A percentile compares a stretch with the other conserved stretches of the same genome.
Conservation (phyloP, 306 rosid genomes). For the Glycine tomentella region DNA sequence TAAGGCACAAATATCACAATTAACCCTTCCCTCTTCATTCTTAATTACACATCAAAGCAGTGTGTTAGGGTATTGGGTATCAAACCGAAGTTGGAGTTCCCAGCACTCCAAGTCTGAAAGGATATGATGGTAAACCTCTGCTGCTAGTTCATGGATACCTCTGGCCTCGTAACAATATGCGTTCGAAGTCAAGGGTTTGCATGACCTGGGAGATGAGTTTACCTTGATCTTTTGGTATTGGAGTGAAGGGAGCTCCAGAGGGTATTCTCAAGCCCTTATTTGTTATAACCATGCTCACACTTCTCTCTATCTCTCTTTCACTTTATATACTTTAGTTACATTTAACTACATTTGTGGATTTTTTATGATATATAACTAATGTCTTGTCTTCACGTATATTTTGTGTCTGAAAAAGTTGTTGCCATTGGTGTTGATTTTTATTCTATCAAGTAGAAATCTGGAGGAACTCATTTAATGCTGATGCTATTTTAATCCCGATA, state of each 20-base stretch:
- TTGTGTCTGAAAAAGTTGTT: no score
- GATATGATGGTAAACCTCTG: constrained; percentile 50
- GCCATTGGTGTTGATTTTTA: no score
- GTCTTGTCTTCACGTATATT: no score
- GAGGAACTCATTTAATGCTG: no score
- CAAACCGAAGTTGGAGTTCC: constrained; percentile 47
- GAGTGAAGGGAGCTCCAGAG: not conserved
- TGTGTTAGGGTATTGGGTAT: not conserved
- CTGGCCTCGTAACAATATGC: not conserved
- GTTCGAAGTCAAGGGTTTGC: constrained; percentile 55
- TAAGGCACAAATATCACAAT: not conserved
- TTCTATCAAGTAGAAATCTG: no score
- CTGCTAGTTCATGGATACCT: constrained; percentile 72
- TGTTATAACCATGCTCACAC: not conserved
- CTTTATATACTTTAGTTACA: no score
- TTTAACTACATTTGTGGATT: no score
- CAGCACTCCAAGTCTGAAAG: constrained; percentile 55
- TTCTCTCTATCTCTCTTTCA: not conserved
- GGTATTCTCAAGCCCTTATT: not conserved
- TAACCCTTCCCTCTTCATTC: not conserved
- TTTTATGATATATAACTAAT: no score
- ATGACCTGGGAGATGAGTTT: constrained; percentile 61
- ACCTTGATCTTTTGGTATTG: constrained; percentile 58
- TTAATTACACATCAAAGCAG: not conserved
- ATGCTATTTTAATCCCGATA: no score